Evolutionary conservation across 371 early-diverging fungal genomes (phyloP), one percentile per base, ranked within the genome.

Genomic region (Syncephalis fuscata): DNA sequence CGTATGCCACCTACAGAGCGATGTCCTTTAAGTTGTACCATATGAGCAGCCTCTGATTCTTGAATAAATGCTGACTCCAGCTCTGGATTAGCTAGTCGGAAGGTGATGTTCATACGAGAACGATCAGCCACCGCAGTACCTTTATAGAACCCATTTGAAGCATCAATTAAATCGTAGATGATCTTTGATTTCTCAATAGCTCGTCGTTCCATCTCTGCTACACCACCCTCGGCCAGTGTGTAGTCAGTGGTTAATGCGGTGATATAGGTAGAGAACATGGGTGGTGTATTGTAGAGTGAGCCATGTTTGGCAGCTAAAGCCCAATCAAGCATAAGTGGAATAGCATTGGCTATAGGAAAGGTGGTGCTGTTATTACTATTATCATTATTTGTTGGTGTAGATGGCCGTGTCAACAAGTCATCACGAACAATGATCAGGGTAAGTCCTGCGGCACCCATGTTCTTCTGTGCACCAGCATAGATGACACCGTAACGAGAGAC

Each of bases 391-490:
- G 32, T 11, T 4, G 32, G 32, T 3, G 36, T 16, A 10, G 39
- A 32, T 8, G 39, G 23, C 41, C 58, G 58, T 21, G 65, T 70
- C 45, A 94, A 61, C 44, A 97, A 65, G 55, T 94, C 90, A 40
- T 92, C 78, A 40, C 92, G 82, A 44, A 95, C 69, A 48, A 97
- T 85, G 26, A 85, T 85, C 19, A 97, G 60, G 0, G 95, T 88
- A 9, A 91, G 82, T 40, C 98, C 98, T 11, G 92, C 84, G 21
- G 91, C 88, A 0, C 97, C 97, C 56, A 95, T 77, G 67, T 97
- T 97, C 71, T 97, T 97, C 66, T 97, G 96, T 8, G 92, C 98
- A 9, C 96, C 96, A 14, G 86, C 94, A 63, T 86, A 86, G 47
- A 97, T 84, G 38, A 89, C 58, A 17, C 80, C 94, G 60, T 76